phyloP scores from a whole-genome alignment of 306 rosid species.

The Quercus aquifolioides region DNA sequence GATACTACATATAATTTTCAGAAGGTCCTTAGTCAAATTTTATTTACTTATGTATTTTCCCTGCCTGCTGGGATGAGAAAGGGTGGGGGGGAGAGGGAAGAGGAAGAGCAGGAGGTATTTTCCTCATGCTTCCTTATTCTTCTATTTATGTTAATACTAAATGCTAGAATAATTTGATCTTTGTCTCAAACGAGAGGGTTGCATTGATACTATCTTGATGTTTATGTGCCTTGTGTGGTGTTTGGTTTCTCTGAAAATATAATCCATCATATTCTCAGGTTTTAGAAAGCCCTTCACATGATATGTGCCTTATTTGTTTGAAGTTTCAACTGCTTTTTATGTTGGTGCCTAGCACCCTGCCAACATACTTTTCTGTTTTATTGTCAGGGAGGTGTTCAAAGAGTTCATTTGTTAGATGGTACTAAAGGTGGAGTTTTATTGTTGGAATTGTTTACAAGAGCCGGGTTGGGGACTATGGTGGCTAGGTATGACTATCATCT shows the following conservation, averaged over 20 bases:
- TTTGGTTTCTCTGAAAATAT: conserved; percentile 14
- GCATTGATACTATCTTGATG: background rate
- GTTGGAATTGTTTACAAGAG: conserved; percentile 94
- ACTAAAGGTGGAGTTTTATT: conserved; percentile 85
- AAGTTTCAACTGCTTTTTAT: conserved; percentile 34
- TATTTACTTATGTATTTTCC: background rate
- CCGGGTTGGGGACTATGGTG: conserved; percentile 99
- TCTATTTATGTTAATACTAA: conserved; percentile 14
- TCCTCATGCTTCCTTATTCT: background rate
- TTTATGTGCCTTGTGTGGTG: conserved; percentile 18
- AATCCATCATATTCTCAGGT: conserved; percentile 8
- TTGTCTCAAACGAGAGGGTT: background rate
- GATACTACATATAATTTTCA: background rate
- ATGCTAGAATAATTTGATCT: background rate
- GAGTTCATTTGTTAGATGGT: conserved; percentile 97
- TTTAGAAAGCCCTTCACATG: conserved; percentile 3
- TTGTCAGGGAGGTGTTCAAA: conserved; percentile 95
- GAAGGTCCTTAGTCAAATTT: background rate
- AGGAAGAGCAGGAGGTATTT: background rate
- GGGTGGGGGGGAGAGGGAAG: background rate
- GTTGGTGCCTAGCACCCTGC: conserved; percentile 26
- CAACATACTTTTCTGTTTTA: conserved; percentile 33
- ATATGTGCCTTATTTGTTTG: conserved; percentile 18
- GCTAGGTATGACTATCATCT: conserved; percentile 62
- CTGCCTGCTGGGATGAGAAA: no score